Evolutionary conservation across 225 moss, liverwort and hornwort species (phyloP), one percentile per base, ranked within the genome.

Genomic region (Rhytidiadelphus loreus): DNA sequence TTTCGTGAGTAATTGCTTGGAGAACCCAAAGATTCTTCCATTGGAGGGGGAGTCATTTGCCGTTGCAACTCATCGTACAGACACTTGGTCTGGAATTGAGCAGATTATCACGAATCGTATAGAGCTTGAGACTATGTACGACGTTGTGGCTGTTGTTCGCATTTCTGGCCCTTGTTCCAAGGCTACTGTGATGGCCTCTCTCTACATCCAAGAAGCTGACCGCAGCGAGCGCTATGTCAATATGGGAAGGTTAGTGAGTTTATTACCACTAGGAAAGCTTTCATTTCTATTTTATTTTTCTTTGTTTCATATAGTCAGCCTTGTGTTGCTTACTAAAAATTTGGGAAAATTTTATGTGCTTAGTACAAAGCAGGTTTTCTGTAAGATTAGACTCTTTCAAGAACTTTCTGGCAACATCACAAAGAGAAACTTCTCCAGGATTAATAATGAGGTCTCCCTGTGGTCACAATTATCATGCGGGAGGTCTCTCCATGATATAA

Each of bases 71-170:
- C 87, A 96, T 17, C 92, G 98, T 62, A 93, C 91, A 61, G 89
- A 95, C 75, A 78, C 82, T 32, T 98, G 94, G 94, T 96, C 96
- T 65, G 98, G 98, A 22, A 96, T 98, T 78, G 95, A 98, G 91
- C 98, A 98, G 88, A 94, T 74, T 52, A 92, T 97, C 81, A 96
- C 93, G 68, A 95, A 95, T 76, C 96, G 92, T 73, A 91, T 98
- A 81, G 92, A 94, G 81, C 90, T 94, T 64, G 94, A 94, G 84
- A 94, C 92, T 41, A 63, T 87, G 62, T 98, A 98, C 75, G 85
- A 82, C 33, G 94, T 98, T 53, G 68, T 85, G 75, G 94, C 94
- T 41, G 83, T 85, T 68, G 93, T 97, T 69, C 95, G 97, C 83
- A 90, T 96, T 77, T 84, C 77, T 86, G 97, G 97, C 26, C 83